Evolutionary conservation across 495 filamentous ascomycete genomes (phyloP).

Genomic region (Penicillium psychrofluorescens): DNA sequence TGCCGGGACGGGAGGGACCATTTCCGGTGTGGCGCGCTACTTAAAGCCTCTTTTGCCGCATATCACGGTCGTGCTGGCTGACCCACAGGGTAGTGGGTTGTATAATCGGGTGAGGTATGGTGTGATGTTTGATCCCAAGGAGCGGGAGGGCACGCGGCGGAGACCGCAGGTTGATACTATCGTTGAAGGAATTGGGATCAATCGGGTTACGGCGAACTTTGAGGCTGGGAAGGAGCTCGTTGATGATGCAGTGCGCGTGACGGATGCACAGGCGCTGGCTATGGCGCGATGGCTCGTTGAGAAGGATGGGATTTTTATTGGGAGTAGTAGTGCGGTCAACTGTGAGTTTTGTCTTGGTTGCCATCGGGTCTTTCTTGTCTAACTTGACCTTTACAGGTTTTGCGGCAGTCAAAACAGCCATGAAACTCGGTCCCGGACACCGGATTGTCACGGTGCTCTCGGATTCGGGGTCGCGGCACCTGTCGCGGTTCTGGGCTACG

Average conservation of each 20-base stretch:
- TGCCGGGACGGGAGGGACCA: slow-evolving; percentile 93
- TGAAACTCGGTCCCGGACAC: slow-evolving; percentile 67
- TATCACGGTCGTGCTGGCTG: slow-evolving; percentile 74
- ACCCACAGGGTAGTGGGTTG: slow-evolving; percentile 88
- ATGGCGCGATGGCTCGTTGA: slow-evolving; percentile 97
- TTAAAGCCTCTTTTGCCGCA: slow-evolving; percentile 63
- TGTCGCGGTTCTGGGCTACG: slow-evolving; percentile 90
- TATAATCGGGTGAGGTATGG: slow-evolving; percentile 87
- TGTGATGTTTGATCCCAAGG: slow-evolving; percentile 88
- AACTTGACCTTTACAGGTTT: slow-evolving; percentile 44
- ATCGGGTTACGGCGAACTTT: slow-evolving; percentile 85
- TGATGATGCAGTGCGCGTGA: slow-evolving; percentile 84
- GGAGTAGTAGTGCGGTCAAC: slow-evolving; percentile 92
- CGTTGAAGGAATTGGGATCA: slow-evolving; percentile 94
- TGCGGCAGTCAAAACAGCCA: slow-evolving; percentile 74
- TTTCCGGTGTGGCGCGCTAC: slow-evolving; percentile 76
- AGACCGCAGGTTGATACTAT: slow-evolving; percentile 91
- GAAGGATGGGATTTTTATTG: slow-evolving; percentile 90
- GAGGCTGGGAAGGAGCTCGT: slow-evolving; percentile 76
- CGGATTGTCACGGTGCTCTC: slow-evolving; percentile 86
- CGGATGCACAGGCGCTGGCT: slow-evolving; percentile 80
- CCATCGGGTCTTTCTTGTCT: slow-evolving; percentile 2
- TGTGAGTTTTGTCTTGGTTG: slow-evolving; percentile 44
- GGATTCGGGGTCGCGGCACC: slow-evolving; percentile 82
- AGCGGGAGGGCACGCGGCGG: slow-evolving; percentile 82